phyloP scores from a whole-genome alignment of 345 rosid genomes.

The Hibiscus tridactylites region DNA sequence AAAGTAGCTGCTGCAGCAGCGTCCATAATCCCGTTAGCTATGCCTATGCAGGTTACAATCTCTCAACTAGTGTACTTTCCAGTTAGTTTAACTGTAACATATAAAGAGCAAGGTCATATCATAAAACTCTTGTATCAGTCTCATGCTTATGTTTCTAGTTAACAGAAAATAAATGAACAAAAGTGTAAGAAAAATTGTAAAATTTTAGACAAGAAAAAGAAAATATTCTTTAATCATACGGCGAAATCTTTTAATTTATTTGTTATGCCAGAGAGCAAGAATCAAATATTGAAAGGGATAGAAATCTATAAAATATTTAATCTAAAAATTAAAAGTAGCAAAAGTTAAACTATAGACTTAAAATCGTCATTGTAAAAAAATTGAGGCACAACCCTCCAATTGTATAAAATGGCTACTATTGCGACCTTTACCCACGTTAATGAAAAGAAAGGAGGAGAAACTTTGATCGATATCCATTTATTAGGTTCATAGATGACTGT shows the following conservation, averaged over 20 bases:
- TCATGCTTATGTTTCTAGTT: neutral
- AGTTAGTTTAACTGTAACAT: neutral
- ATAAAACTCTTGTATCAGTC: neutral
- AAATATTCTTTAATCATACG: neutral
- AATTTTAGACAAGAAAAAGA: neutral
- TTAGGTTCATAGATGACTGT: too few relatives aligned
- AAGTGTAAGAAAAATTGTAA: constrained; percentile 8
- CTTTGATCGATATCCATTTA: too few relatives aligned
- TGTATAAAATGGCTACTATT: too few relatives aligned
- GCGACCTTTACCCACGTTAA: too few relatives aligned
- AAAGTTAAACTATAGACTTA: too few relatives aligned
- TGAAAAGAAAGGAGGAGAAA: too few relatives aligned
- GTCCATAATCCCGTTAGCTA: constrained; percentile 16
- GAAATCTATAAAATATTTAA: too few relatives aligned
- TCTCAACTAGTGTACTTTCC: neutral
- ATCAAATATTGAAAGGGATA: too few relatives aligned
- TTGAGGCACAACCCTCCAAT: too few relatives aligned
- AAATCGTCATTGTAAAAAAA: too few relatives aligned
- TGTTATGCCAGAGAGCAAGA: too few relatives aligned
- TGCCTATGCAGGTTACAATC: neutral
- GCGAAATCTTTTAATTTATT: neutral
- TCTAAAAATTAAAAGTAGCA: too few relatives aligned
- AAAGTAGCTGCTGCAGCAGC: constrained; percentile 16
- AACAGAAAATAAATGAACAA: neutral
- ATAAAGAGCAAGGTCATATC: neutral